Base-by-base conservation (phyloP, 495 filamentous ascomycete species). In the Tuber aestivum region DNA sequence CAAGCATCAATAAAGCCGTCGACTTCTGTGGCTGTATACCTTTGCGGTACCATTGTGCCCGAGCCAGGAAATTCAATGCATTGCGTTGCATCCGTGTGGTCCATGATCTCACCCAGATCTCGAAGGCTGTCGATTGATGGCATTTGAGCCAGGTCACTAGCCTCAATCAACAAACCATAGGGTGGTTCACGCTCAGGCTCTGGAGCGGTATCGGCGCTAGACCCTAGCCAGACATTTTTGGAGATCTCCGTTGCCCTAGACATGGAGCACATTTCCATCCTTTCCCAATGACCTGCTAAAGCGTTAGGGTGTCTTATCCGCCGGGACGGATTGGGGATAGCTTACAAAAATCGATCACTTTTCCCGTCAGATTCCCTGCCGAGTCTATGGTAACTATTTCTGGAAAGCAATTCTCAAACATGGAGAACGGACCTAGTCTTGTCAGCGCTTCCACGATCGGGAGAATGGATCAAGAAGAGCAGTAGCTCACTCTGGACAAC, bases 261-360 rank as follows among this genome's bases (percentile, higher is more conserved):
- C 95, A 99, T 97, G 74, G 87, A 87, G 83, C 90, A 93, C 95
- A 99, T 99, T 83, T 99, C 95, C 65, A 89, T 78, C 71, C 94
- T 89, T 84, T 99, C 95, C 85, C 92, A 92, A 80, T 95, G 91
- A 83, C 92, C 90, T 91, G 75, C 70, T 76, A 72, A 42, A 45
- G 38, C 80, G 72, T 72, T 70, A 78, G 45, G 45, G 48, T n/a
- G 8, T 56, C 35, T 73, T 23, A 80, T 56, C 27, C 72, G 21
- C 14, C 18, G 38, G 44, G 48, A 72, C 61, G 21, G 27, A 70
- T 41, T 38, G 75, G 74, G 65, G 70, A 69, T 23, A 27, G 86
- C 89, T 85, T 83, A 91, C 90, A 92, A 82, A 99, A 97, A 83
- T 97, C 94, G 79, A 97, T 87, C n/a, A 94, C 90, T 37, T 91